Evolutionary conservation across 768 basidiomycete species (phyloP).

Genomic region (Pulveroboletus sp.): DNA sequence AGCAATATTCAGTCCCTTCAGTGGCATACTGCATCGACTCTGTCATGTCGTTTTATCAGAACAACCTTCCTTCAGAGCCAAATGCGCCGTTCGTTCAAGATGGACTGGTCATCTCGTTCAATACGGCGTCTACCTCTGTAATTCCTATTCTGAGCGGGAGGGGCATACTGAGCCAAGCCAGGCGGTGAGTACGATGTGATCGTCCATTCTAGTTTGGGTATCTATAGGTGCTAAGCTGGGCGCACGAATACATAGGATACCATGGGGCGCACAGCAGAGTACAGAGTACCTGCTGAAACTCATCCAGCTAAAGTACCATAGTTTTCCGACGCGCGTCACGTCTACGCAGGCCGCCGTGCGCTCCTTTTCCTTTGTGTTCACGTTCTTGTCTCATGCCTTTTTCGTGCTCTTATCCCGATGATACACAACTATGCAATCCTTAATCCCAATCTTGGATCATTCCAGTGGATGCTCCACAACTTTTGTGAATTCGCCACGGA

Average conservation of each 20-base stretch:
- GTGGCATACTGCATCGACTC: constrained; percentile 87
- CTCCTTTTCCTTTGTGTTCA: background rate
- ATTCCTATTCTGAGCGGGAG: constrained; percentile 82
- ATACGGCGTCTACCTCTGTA: constrained; percentile 85
- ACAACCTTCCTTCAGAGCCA: constrained; percentile 41
- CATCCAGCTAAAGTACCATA: constrained; percentile 92
- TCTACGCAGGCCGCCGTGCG: constrained; percentile 69
- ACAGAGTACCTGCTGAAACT: constrained; percentile 91
- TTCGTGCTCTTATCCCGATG: background rate
- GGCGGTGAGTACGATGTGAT: constrained; percentile 53
- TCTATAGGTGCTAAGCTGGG: background rate
- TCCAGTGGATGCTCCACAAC: constrained; percentile 85
- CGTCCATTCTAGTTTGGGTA: background rate
- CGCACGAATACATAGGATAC: constrained; percentile 58
- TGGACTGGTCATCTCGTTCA: constrained; percentile 87
- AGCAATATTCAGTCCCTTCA: constrained; percentile 82
- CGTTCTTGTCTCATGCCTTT: background rate
- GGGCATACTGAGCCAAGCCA: constrained; percentile 79
- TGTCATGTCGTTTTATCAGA: constrained; percentile 88
- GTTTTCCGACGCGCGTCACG: constrained; percentile 83
- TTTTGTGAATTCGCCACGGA: constrained; percentile 81
- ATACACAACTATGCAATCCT: background rate
- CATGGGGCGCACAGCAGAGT: constrained; percentile 89
- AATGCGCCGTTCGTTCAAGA: constrained; percentile 48
- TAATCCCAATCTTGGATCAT: background rate